Base-by-base conservation (phyloP, 1,284 basidiomycete species). In the Cryptococcus jaspeensis region DNA sequence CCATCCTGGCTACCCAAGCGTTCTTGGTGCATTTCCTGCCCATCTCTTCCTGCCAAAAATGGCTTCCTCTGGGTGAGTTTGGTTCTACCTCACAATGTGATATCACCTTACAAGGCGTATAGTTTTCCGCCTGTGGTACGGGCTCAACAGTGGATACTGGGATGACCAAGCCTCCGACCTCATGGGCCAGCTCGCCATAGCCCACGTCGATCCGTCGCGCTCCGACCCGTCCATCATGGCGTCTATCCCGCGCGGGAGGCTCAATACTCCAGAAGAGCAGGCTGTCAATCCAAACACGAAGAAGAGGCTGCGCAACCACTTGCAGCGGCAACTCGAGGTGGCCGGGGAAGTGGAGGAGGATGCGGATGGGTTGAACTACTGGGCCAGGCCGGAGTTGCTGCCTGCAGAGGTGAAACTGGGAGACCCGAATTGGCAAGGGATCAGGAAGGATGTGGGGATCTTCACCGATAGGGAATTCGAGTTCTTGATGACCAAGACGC, bases 381-480 rank as follows among this genome's bases (percentile, higher is more conserved):
- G 73, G 71, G 55, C 67, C 1, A 66, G 70, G 43, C 67, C 64
- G 3, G 57, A 53, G n/a, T 52, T 68, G 13, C 59, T 75, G 8
- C 66, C 67, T 1, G 84, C 84, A 42, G 84, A 86, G 55, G 85
- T 81, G 56, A 86, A 86, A 69, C 80, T 76, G 32, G 79, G 85
- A 50, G 85, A 85, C 20, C 75, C 81, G 35, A 88, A 84, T 83
- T 91, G 89, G 88, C 74, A 75, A 22, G 89, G 89, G 11, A 77
- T 92, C 23, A 86, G 84, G 74, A 88, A 87, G 71, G 89, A 90
- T 67, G 85, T 92, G 42, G 89, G 89, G 25, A 88, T 99, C 58
- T 96, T 93, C 83, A 89, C 85, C 7, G 84, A 92, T 57, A 80
- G 84, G 39, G 87, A 99, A 74, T 99, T 92, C 85, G 85, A 86